Conservation (phyloP, 2,329 filamentous ascomycete species). For the Passalora sequoiae region DNA sequence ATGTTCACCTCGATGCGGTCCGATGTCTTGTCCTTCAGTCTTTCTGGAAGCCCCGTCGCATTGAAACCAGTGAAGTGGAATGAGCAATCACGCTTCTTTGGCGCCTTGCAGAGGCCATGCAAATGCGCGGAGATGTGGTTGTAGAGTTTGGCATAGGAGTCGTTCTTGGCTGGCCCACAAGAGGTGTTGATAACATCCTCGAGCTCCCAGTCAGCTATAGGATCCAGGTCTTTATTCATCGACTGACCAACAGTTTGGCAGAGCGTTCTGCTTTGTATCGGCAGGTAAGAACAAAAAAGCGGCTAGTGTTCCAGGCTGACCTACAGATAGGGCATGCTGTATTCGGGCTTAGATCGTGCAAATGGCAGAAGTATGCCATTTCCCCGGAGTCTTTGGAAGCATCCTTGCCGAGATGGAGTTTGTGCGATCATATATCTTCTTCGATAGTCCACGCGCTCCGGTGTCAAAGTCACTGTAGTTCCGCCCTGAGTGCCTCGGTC, state of each 20-base stretch:
- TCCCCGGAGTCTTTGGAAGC: conserved; percentile 31
- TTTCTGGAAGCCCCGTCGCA: conserved; percentile 25
- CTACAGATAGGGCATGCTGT: conserved; percentile 41
- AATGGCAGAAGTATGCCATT: conserved; percentile 42
- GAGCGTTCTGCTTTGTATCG: conserved; percentile 31
- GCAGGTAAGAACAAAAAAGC: no score
- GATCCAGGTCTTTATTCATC: conserved; percentile 36
- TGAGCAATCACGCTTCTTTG: conserved; percentile 19
- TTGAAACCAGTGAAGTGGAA: conserved; percentile 33
- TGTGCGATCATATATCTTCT: conserved; percentile 30
- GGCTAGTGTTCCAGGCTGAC: conserved; percentile 15
- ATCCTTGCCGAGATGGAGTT: conserved; percentile 28
- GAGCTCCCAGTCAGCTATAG: conserved; percentile 36
- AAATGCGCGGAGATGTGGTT: conserved; percentile 33
- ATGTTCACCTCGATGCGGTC: conserved; percentile 39
- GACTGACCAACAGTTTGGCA: conserved; percentile 35
- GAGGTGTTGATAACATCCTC: conserved; percentile 28
- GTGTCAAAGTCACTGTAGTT: conserved; percentile 28
- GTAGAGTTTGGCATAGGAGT: conserved; percentile 40
- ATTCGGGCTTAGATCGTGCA: conserved; percentile 30
- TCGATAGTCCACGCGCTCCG: conserved; percentile 31
- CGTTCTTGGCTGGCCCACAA: conserved; percentile 25
- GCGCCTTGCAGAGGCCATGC: conserved; percentile 28
- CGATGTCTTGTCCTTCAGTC: conserved; percentile 23
- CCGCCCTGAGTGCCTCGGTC: conserved; percentile 27